phyloP scores from a whole-genome alignment of 768 basidiomycete genomes.

The Kwoniella sp. region DNA sequence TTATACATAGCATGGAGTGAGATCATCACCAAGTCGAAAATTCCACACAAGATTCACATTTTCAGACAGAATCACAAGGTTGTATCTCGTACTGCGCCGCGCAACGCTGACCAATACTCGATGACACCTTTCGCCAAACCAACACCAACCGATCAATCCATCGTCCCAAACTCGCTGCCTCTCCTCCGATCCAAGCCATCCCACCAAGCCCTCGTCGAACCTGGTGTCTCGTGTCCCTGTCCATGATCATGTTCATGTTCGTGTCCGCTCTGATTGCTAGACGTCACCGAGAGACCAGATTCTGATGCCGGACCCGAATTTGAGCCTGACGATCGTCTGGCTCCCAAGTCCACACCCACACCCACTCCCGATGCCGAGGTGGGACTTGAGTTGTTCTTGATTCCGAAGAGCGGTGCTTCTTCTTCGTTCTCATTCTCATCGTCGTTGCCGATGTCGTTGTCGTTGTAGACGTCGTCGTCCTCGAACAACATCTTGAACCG shows the following conservation, averaged over 20 bases:
- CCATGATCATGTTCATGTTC: neutral
- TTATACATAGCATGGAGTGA: too few relatives aligned
- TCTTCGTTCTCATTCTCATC: neutral
- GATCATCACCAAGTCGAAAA: too few relatives aligned
- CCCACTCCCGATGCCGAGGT: neutral
- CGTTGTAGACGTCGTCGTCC: neutral
- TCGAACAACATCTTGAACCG: neutral
- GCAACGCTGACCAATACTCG: too few relatives aligned
- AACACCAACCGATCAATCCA: too few relatives aligned
- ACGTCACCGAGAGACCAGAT: neutral
- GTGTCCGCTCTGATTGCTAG: neutral
- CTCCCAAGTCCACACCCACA: too few relatives aligned
- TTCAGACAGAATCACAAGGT: too few relatives aligned
- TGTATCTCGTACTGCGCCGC: too few relatives aligned
- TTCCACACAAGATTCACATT: too few relatives aligned
- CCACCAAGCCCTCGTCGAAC: slow-evolving; percentile 29
- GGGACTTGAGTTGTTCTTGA: neutral
- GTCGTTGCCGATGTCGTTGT: neutral
- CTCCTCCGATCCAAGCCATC: slow-evolving; percentile 19
- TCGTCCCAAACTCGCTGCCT: slow-evolving; percentile 23
- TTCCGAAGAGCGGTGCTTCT: neutral
- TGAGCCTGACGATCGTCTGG: too few relatives aligned
- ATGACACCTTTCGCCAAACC: too few relatives aligned
- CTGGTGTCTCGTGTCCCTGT: too few relatives aligned
- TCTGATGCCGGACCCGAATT: neutral